Evolutionary conservation across 2,329 filamentous ascomycete species (phyloP).

Genomic region (Cordyceps militaris): DNA sequence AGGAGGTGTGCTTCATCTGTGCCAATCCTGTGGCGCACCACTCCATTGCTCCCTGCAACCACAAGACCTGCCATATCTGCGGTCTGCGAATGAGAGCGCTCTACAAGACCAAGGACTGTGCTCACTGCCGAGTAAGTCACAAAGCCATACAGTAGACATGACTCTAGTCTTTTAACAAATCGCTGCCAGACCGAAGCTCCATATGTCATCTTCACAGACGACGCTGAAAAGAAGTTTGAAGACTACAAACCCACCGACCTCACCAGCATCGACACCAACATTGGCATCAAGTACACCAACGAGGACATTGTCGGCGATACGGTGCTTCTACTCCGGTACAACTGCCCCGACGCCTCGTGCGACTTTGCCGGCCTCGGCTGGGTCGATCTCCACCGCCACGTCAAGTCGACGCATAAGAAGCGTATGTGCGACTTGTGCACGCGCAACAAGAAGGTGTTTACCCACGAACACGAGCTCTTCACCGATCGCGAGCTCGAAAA

Average conservation of each 20-base stretch:
- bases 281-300: constrained; percentile 87
- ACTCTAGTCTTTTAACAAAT: not conserved
- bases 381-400: constrained; percentile 61
- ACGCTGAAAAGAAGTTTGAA: constrained; percentile 72
- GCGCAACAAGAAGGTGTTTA: constrained; percentile 95
- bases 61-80: constrained; percentile 95
- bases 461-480: constrained; percentile 94
- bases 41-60: constrained; percentile 88
- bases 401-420: constrained; percentile 73
- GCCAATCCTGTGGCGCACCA: constrained; percentile 83
- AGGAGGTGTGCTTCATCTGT: constrained; percentile 94
- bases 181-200: constrained; percentile 52
- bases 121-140: constrained; percentile 76
- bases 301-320: constrained; percentile 89
- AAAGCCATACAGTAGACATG: not conserved
- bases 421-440: constrained; percentile 88
- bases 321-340: constrained; percentile 79
- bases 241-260: constrained; percentile 73
- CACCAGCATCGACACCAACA: constrained; percentile 69
- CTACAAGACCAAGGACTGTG: constrained; percentile 93
- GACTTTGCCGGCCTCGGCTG: constrained; percentile 70
- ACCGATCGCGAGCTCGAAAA: constrained; percentile 70
- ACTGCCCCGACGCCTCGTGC: constrained; percentile 78
- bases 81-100: constrained; percentile 82
- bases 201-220: constrained; percentile 89